Evolutionary conservation across 2,329 filamentous ascomycete genomes (phyloP), one percentile per base, ranked within the genome.

Genomic region (Clarireedia homoeocarpa): DNA sequence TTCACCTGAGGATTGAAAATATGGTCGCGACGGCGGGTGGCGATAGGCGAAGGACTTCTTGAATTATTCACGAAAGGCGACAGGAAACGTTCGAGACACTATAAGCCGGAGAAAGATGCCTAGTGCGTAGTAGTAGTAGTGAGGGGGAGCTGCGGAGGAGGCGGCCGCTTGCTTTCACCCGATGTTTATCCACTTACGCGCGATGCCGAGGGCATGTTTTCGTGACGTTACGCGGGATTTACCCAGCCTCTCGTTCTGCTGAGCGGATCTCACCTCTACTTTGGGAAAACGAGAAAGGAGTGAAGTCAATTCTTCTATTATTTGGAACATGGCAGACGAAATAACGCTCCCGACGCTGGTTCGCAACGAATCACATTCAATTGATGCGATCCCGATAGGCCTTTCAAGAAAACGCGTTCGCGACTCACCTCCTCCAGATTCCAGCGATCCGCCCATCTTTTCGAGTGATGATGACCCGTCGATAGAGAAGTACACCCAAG

Each of bases 401-500:
- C 26, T 36, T 26, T 45, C 53, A 15, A 36, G 71, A 58, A 77
- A 77, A 67, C 74, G 74, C 58, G 66, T 67, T 36, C 69, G 70
- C 59, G 63, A 60, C 50, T 59, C 68, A 66, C 63, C 61, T 30
- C 65, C 65, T 48, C 61, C 73, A 39, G 72, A 79, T 60, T 88
- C 84, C 20, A 88, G 86, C 66, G 86, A 89, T 64, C 84, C 85
- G 3, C 78, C 83, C 49, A 69, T 88, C 26, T 89, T 89, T 70
- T 88, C 84, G 4, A 85, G 83, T 67, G 86, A 89, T 58, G 85
- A 88, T 64, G 85, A 88, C 56, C 82, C 83, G 2, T 79, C 80
- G 1, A 69, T 84, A 48, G 83, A 87, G 58, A 85, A 85, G 63
- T 88, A 88, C 65, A 72, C 75, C 24, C 72, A 78, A 48, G 73